These are phyloP conservation scores for Astrothelium macrocarpum DNA, from an alignment of 495 filamentous ascomycete species.

Conservation along the genomic window DNA sequence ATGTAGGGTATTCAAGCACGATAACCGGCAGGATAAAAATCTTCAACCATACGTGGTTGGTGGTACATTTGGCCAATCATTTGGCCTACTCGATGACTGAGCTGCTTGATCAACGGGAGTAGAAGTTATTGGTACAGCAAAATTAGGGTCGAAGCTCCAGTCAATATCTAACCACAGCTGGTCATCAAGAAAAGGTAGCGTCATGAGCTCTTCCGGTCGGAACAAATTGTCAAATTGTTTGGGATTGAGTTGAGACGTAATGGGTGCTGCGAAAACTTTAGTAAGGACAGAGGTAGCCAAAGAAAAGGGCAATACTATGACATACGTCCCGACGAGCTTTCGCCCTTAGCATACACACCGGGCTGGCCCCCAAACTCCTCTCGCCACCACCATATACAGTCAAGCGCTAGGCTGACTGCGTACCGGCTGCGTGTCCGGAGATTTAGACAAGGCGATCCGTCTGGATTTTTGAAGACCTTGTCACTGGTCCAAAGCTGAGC, in stretches of 20 bases:
- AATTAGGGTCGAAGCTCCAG: neutral
- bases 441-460: neutral
- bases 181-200: neutral
- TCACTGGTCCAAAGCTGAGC: slow-evolving; percentile 1
- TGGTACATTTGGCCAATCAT: neutral
- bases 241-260: neutral
- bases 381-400: neutral
- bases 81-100: neutral
- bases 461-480: neutral
- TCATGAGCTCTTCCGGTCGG: neutral
- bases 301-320: neutral
- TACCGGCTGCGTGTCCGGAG: neutral
- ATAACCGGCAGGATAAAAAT: neutral
- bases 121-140: neutral
- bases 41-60: neutral
- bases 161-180: neutral
- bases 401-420: neutral
- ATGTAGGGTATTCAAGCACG: neutral
- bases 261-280: neutral
- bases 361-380: slow-evolving; percentile 2
- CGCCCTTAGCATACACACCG: neutral
- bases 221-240: neutral
- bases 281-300: neutral
- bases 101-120: neutral
- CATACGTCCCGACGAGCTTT: neutral